These are phyloP conservation scores for Beauveria australis DNA, from an alignment of 2,329 filamentous ascomycete genomes.

Conservation along the genomic window DNA sequence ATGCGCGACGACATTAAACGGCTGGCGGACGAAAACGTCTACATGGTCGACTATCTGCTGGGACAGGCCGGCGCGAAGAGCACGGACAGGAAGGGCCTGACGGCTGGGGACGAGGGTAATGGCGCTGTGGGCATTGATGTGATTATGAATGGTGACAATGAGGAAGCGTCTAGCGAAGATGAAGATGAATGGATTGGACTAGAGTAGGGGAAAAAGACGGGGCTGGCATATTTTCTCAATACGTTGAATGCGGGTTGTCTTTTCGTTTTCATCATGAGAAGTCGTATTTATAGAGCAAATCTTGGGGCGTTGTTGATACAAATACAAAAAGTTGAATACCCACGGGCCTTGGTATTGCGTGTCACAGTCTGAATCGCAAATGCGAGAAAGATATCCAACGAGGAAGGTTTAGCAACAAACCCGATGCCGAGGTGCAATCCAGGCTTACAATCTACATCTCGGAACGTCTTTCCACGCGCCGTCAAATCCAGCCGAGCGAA, in stretches of 20 bases:
- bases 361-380: not conserved
- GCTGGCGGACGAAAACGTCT: constrained; percentile 79
- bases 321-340: constrained; percentile 13
- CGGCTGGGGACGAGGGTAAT: constrained; percentile 15
- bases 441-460: constrained; percentile 1
- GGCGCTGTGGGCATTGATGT: constrained; percentile 20
- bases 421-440: not conserved
- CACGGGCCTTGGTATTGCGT: not conserved
- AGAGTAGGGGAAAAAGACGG: constrained; percentile 27
- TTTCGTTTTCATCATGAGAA: not conserved
- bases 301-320: constrained; percentile 13
- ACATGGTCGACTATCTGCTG: constrained; percentile 77
- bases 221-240: not conserved
- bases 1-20: constrained; percentile 77
- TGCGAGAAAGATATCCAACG: not conserved
- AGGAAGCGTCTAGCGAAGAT: constrained; percentile 29
- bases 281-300: constrained; percentile 11
- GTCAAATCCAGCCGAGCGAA: constrained; percentile 53
- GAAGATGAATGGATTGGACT: constrained; percentile 41
- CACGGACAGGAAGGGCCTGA: constrained; percentile 17
- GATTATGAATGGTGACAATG: constrained; percentile 24
- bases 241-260: constrained; percentile 5
- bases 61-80: constrained; percentile 35
- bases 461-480: constrained; percentile 53
- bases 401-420: not conserved